Conservation (phyloP, 176 grass and related monocot genomes). For the Carex kokanica region DNA sequence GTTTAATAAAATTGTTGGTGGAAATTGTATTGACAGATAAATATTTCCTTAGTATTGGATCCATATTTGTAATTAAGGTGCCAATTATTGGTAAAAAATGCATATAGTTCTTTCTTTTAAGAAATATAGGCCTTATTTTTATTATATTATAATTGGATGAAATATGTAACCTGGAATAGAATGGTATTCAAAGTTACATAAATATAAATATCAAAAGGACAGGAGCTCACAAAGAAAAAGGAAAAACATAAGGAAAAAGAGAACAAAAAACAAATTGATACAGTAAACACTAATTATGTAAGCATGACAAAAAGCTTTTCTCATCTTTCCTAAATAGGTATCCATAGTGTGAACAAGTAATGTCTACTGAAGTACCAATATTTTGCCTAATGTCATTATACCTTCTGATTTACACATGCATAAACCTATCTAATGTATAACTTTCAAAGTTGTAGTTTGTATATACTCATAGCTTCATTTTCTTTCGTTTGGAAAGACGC, state of each 20-base stretch:
- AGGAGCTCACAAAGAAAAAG: too few relatives aligned
- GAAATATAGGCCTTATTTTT: not conserved
- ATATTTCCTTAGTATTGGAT: not conserved
- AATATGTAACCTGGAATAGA: not conserved
- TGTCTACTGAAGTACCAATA: too few relatives aligned
- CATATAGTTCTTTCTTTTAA: not conserved
- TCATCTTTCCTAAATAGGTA: too few relatives aligned
- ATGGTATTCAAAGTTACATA: not conserved
- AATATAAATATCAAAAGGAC: not conserved
- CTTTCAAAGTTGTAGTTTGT: too few relatives aligned
- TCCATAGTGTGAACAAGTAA: not conserved
- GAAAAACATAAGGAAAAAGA: not conserved
- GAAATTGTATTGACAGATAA: not conserved
- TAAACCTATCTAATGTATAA: too few relatives aligned
- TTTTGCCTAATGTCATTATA: too few relatives aligned
- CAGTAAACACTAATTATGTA: too few relatives aligned
- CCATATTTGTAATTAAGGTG: not conserved
- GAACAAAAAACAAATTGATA: too few relatives aligned
- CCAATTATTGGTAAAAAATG: not conserved
- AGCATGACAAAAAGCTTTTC: too few relatives aligned
- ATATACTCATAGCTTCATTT: too few relatives aligned
- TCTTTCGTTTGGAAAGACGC: too few relatives aligned
- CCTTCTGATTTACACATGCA: too few relatives aligned
- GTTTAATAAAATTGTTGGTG: not conserved
- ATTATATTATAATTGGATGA: not conserved